Conservation (phyloP, 352 stramenopile species). For the Pythium coloratum region DNA sequence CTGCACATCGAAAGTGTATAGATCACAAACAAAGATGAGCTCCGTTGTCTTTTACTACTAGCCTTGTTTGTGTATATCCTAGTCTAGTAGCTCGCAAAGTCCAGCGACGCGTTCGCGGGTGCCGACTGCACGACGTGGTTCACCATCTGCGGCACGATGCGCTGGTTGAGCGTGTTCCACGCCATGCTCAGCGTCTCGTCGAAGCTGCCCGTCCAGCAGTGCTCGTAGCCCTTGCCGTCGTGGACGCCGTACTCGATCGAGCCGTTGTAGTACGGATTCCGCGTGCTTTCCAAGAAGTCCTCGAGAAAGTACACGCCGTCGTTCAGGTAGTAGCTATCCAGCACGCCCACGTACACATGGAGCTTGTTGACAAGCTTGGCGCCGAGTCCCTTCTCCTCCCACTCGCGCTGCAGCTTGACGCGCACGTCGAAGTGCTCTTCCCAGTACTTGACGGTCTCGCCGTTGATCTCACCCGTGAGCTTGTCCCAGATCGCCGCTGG, state of each 20-base stretch:
- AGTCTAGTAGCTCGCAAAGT: constrained; percentile 49
- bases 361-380: constrained; percentile 76
- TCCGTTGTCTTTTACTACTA: too few species aligned
- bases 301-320: constrained; percentile 70
- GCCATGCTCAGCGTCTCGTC: constrained; percentile 68
- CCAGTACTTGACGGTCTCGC: constrained; percentile 60
- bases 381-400: constrained; percentile 44
- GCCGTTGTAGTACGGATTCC: constrained; percentile 67
- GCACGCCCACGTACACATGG: constrained; percentile 71
- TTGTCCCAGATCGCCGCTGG: constrained; percentile 69
- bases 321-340: constrained; percentile 80
- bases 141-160: constrained; percentile 67
- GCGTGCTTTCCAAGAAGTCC: constrained; percentile 62
- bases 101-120: constrained; percentile 44
- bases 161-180: constrained; percentile 75
- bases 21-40: too few species aligned
- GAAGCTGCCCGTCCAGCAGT: constrained; percentile 77
- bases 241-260: constrained; percentile 69
- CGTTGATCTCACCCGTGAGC: constrained; percentile 61
- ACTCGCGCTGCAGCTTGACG: constrained; percentile 68
- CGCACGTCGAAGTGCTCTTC: constrained; percentile 67
- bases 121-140: constrained; percentile 56
- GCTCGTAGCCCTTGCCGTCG: constrained; percentile 67
- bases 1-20: constrained; percentile 88
- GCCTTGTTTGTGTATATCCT: too few species aligned